Evolutionary conservation across 1,284 basidiomycete species (phyloP).

Genomic region (Tremellales sp.): DNA sequence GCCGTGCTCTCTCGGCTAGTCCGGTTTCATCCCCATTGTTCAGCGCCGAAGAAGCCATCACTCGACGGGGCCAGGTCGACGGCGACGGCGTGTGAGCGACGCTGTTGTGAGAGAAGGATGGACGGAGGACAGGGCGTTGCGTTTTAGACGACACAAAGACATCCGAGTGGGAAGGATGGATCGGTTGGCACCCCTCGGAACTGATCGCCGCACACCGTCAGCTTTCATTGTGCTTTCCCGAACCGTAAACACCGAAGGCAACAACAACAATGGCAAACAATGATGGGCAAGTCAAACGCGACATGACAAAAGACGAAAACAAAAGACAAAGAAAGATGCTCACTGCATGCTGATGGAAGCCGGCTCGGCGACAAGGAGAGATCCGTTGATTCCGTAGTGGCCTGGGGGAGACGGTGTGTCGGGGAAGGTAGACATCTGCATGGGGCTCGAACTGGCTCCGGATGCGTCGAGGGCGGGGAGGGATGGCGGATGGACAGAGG

Average conservation of each 20-base stretch:
- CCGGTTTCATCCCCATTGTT: too few species aligned
- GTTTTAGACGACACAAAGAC: conserved; percentile 50
- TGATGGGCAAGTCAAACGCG: too few species aligned
- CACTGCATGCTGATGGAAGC: neutral
- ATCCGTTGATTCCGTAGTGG: conserved; percentile 25
- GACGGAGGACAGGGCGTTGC: conserved; percentile 15
- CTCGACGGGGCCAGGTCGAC: conserved; percentile 15
- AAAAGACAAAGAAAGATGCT: too few species aligned
- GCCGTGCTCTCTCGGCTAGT: neutral
- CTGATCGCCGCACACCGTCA: conserved; percentile 4
- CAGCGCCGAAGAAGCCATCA: conserved; percentile 8
- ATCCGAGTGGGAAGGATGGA: conserved; percentile 10
- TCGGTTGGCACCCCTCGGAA: conserved; percentile 6
- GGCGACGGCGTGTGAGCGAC: conserved; percentile 12
- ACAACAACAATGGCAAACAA: too few species aligned
- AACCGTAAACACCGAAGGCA: too few species aligned
- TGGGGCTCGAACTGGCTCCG: conserved; percentile 1
- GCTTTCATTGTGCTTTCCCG: too few species aligned
- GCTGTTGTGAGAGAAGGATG: conserved; percentile 19
- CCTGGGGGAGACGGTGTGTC: conserved; percentile 28
- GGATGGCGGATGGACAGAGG: neutral
- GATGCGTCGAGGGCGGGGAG: neutral
- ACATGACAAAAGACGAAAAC: too few species aligned
- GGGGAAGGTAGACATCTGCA: conserved; percentile 18
- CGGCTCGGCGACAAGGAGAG: conserved; percentile 1